phyloP scores from a whole-genome alignment of 805 yeast species.

The Wickerhamomyces queroliae region DNA sequence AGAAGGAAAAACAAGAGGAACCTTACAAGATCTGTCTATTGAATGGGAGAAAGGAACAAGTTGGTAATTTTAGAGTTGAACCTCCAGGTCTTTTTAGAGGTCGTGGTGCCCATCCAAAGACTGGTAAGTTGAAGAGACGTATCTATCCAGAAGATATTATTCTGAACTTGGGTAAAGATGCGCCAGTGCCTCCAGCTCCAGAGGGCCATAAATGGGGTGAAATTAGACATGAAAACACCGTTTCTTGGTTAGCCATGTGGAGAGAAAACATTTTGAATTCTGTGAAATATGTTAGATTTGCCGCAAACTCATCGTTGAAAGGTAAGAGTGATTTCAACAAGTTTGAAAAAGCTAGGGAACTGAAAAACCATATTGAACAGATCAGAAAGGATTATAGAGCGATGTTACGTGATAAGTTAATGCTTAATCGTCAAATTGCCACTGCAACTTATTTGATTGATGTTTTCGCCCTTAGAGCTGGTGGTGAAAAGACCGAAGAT shows the following conservation, averaged over 20 bases:
- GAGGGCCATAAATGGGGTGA: slow-evolving; percentile 90
- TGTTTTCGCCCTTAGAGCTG: slow-evolving; percentile 92
- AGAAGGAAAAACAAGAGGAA: slow-evolving; percentile 72
- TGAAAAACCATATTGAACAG: slow-evolving; percentile 62
- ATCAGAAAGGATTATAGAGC: slow-evolving; percentile 72
- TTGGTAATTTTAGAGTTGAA: slow-evolving; percentile 90
- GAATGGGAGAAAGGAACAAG: slow-evolving; percentile 86
- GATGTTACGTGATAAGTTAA: slow-evolving; percentile 64
- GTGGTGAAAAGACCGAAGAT: slow-evolving; percentile 95
- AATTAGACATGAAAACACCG: slow-evolving; percentile 80
- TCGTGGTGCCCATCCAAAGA: slow-evolving; percentile 94
- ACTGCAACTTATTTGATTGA: slow-evolving; percentile 92
- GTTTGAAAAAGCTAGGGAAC: slow-evolving; percentile 88
- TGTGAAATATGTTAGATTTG: slow-evolving; percentile 84
- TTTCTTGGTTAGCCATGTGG: slow-evolving; percentile 97
- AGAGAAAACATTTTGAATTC: slow-evolving; percentile 83
- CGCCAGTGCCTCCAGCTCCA: slow-evolving; percentile 76
- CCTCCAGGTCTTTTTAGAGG: slow-evolving; percentile 97
- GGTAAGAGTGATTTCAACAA: slow-evolving; percentile 89
- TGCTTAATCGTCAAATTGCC: slow-evolving; percentile 88
- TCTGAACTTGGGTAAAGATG: slow-evolving; percentile 69
- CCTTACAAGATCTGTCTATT: slow-evolving; percentile 73
- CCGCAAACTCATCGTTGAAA: slow-evolving; percentile 84
- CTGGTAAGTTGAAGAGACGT: slow-evolving; percentile 84
- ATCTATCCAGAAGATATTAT: slow-evolving; percentile 88